phyloP scores from a whole-genome alignment of 2,329 filamentous ascomycete species.

The Sporothrix brunneoviolacea region DNA sequence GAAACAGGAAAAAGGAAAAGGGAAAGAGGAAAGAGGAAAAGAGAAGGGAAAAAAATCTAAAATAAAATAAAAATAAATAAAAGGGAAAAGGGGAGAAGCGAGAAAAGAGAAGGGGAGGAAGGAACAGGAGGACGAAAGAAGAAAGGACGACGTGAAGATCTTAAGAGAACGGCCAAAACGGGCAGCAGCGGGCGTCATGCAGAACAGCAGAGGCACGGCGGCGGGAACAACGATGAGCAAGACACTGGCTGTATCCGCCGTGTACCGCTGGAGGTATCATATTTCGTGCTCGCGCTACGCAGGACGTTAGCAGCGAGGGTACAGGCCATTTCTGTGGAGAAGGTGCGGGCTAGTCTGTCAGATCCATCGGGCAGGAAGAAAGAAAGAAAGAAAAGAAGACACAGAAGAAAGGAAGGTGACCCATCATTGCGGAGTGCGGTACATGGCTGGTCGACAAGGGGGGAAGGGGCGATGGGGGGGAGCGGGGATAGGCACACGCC shows the following conservation, averaged over 20 bases:
- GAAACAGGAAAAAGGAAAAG: not conserved
- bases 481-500: not conserved
- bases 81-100: not conserved
- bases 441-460: not conserved
- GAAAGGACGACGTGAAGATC: constrained; percentile 5
- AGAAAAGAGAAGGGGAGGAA: not conserved
- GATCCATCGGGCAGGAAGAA: constrained; percentile 7
- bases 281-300: not conserved
- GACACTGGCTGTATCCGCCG: not conserved
- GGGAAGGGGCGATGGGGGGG: not conserved
- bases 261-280: not conserved
- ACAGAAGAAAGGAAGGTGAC: constrained; percentile 10
- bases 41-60: not conserved
- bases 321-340: constrained; percentile 1
- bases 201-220: not conserved
- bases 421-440: constrained; percentile 9
- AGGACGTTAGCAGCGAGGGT: too few species aligned
- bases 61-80: not conserved
- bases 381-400: not conserved
- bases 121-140: not conserved
- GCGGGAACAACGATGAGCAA: too few species aligned
- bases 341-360: not conserved
- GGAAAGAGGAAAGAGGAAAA: not conserved
- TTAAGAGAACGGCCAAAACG: constrained; percentile 1
- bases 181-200: not conserved